Conservation (phyloP, 148 eudicot species). For the Cornus florida region DNA sequence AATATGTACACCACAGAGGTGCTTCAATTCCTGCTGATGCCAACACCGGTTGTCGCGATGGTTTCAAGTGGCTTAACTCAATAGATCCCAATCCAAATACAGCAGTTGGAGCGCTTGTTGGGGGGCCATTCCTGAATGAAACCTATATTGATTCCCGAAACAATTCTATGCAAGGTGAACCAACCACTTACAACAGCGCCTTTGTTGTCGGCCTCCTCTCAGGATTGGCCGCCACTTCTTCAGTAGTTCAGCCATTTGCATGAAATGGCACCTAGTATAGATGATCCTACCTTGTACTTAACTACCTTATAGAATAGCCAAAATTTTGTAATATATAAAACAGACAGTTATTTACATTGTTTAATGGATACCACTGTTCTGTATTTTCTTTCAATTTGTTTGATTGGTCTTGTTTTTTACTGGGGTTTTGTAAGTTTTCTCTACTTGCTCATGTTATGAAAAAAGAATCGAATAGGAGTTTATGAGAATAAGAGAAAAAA, state of each 20-base stretch:
- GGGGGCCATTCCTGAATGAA: conserved; percentile 76
- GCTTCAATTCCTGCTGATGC: conserved; percentile 72
- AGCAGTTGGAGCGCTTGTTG: conserved; percentile 73
- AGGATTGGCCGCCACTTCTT: conserved; percentile 58
- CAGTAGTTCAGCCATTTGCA: conserved; percentile 44
- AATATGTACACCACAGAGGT: conserved; percentile 72
- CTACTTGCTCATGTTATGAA: too few relatives aligned
- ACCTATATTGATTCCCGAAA: conserved; percentile 59
- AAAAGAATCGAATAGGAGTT: too few relatives aligned
- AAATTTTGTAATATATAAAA: too few relatives aligned
- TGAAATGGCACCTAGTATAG: background rate
- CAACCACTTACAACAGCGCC: conserved; percentile 73
- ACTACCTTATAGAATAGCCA: too few relatives aligned
- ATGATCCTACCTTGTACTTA: background rate
- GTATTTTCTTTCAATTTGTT: too few relatives aligned
- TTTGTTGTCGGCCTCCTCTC: conserved; percentile 67
- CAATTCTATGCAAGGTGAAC: conserved; percentile 68
- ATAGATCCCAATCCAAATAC: conserved; percentile 63
- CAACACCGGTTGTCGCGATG: conserved; percentile 53
- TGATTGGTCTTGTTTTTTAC: too few relatives aligned
- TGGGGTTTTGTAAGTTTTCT: too few relatives aligned
- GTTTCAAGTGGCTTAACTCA: conserved; percentile 64
- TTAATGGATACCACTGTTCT: too few relatives aligned
- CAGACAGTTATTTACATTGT: too few relatives aligned
- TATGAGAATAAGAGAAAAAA: too few relatives aligned